Evolutionary conservation across 2,329 filamentous ascomycete genomes (phyloP), one percentile per base, ranked within the genome.

Genomic region (Sporothrix mexicana): DNA sequence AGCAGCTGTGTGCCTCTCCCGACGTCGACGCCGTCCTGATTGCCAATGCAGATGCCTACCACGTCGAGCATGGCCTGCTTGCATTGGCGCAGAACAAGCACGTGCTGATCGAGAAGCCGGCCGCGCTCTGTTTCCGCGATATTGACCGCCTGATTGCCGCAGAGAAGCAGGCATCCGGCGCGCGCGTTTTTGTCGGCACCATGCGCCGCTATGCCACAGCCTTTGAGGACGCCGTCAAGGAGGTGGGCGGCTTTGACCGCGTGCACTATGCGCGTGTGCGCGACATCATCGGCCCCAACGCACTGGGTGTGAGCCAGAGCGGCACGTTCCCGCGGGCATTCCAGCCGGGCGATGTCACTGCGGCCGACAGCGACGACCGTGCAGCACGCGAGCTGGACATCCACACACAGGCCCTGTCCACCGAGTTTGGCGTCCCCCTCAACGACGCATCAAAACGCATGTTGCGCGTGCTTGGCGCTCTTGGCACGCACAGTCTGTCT

Each of bases 201-300:
- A 89, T 89, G 83, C 82, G 89, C 23, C 83, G 89, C n/a, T 90
- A 90, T 76, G 88, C 89, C 0, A 80, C 85, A 0, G 83, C 84
- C 0, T 90, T 90, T 74, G 79, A 82, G 0, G 82, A 87, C 30
- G 84, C 86, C 0, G 83, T 90, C 55, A 81, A 84, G 73, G 88
- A 91, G 74, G 80, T 91, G 0, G 84, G 81, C 0, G 79, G 78
- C 0, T 83, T 90, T 45, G 83, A 82, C 0, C 82, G 84, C 66
- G 86, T 91, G 13, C 79, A 84, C 23, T 91, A 91, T 75, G 88
- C 85, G 0, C 81, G 88, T 1, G 82, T 86, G 0, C 75, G 81
- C 68, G 78, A 80, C 45, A 77, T 78, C 84, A 84, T 86, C 4
- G 89, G 88, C 0, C 87, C 85, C 0, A 89, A 90, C 73, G 77